Evolutionary conservation across 257 asterid species (phyloP), one percentile per base, ranked within the genome.

Genomic region (Ilex asprella): DNA sequence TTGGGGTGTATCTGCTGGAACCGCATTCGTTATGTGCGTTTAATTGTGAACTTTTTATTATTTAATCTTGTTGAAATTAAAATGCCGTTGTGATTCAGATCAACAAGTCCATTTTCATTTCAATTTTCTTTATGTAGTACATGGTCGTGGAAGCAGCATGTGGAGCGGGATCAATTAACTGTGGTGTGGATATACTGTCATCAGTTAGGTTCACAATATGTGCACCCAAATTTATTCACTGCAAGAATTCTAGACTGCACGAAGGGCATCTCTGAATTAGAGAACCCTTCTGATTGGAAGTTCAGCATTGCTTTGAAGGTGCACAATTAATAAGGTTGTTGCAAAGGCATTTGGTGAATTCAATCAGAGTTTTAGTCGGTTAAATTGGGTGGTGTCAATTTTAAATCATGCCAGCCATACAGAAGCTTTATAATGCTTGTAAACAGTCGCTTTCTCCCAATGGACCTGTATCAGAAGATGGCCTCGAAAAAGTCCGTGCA

Each of bases 371-470:
- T 16, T 53, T 10, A 53, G 7, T 21, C 11, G 2, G 61, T 59
- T 31, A 66, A 68, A 54, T 66, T 61, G 57, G 58, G 67, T 70
- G 67, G 62, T 61, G 58, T 66, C 62, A 62, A 63, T 76, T 67
- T 56, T 75, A 84, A 71, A 89, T 67, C 80, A 93, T 93, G 99
- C 99, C 99, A 78, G 90, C 95, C 68, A 76, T 93, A 61, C 99
- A 93, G 86, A 93, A 84, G 89, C 99, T 93, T 61, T 93, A 93
- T 72, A 93, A 93, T 39, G 84, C 97, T 53, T 93, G 99, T 78
- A 89, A 76, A 81, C 95, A 78, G 47, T 85, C 96, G 0, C 92
- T 93, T 66, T 78, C 90, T 53, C 81, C 94, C n/a, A 77, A 77
- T 73, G 99, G 97, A 68, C 99, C 99, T 11, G 67, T 85, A 63